phyloP scores from a whole-genome alignment of 257 asterid genomes.

The Solanum corneliomulleri region DNA sequence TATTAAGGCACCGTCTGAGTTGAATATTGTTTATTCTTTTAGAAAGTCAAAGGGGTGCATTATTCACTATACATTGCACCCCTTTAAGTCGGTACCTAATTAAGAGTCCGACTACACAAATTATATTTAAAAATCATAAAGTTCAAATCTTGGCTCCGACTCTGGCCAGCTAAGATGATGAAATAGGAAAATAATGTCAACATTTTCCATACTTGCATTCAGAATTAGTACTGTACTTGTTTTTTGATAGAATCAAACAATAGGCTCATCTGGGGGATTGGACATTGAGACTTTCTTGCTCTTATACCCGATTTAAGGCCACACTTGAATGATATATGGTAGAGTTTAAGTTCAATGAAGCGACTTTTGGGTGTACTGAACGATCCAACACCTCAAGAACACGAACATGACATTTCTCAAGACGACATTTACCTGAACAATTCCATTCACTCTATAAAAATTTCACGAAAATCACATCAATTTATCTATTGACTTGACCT shows the following conservation, averaged over 20 bases:
- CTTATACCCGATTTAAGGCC: background rate
- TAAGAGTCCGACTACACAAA: background rate
- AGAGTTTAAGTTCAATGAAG: background rate
- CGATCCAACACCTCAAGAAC: background rate
- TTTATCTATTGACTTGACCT: background rate
- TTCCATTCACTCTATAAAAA: background rate
- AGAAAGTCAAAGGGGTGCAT: background rate
- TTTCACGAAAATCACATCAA: background rate
- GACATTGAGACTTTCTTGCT: background rate
- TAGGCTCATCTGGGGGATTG: background rate
- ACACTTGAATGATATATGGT: background rate
- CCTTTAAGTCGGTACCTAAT: background rate
- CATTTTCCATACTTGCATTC: background rate
- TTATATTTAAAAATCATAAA: background rate
- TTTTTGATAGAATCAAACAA: background rate
- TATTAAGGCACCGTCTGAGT: background rate
- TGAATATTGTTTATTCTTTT: background rate
- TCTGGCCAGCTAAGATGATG: background rate
- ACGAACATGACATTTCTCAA: background rate
- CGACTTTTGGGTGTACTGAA: background rate
- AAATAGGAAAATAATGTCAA: constrained; percentile 14
- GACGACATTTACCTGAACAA: background rate
- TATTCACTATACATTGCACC: background rate
- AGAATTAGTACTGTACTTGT: background rate
- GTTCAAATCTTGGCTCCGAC: background rate